These are phyloP conservation scores for Sugiyamaella grinbergsii DNA, from an alignment of 1,139 yeast genomes.

Conservation along the genomic window DNA sequence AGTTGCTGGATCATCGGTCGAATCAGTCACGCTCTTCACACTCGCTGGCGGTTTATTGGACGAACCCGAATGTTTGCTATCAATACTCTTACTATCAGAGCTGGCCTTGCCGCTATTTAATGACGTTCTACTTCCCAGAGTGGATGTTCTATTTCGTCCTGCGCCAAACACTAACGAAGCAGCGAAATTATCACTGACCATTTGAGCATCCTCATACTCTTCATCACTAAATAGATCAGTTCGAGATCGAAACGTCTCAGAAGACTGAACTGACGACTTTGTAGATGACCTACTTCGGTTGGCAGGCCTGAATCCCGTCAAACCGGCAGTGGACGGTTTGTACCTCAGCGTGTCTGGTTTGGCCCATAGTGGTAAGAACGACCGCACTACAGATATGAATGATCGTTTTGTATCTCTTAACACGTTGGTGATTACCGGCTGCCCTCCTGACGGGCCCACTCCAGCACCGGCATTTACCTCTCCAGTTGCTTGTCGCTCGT, in stretches of 20 bases:
- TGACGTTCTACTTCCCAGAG: slow-evolving; percentile 16
- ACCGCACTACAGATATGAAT: slow-evolving; percentile 21
- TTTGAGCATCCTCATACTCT: slow-evolving; percentile 37
- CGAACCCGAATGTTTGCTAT: slow-evolving; percentile 1
- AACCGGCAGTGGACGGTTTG: slow-evolving; percentile 33
- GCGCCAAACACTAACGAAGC: slow-evolving; percentile 25
- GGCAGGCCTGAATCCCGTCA: slow-evolving; percentile 25
- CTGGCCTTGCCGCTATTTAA: slow-evolving; percentile 11
- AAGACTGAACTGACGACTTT: slow-evolving; percentile 32
- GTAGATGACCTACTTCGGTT: slow-evolving; percentile 34
- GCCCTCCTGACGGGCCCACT: slow-evolving; percentile 7
- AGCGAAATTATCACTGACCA: slow-evolving; percentile 35
- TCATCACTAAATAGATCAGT: slow-evolving; percentile 35
- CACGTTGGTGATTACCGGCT: neutral
- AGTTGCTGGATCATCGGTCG: too few species aligned
- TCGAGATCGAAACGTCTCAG: slow-evolving; percentile 36
- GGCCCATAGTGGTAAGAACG: slow-evolving; percentile 25
- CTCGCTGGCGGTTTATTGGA: neutral
- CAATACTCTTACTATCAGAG: slow-evolving; percentile 12
- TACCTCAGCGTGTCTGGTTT: slow-evolving; percentile 23
- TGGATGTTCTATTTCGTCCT: slow-evolving; percentile 10
- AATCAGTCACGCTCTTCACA: neutral
- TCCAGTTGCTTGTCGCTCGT: slow-evolving; percentile 2
- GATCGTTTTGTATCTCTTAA: slow-evolving; percentile 13
- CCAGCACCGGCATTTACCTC: slow-evolving; percentile 1